Evolutionary conservation across 2,329 filamentous ascomycete genomes (phyloP).

Genomic region (Calonectria fujianensis): DNA sequence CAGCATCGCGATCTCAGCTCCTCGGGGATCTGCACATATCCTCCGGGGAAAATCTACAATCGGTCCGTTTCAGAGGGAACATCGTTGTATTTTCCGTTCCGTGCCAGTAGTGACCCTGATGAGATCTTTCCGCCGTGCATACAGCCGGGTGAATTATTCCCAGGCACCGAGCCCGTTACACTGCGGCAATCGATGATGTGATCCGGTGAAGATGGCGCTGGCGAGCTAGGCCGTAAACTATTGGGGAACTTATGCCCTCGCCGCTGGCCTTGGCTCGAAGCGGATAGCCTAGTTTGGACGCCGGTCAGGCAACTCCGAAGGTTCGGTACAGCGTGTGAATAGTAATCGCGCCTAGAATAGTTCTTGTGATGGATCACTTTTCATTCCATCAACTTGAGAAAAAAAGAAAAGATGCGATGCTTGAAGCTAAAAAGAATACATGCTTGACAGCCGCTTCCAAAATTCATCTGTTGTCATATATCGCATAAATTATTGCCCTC

Average conservation of each 20-base stretch:
- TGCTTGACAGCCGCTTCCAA: background rate
- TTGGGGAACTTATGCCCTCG: constrained; percentile 6
- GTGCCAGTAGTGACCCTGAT: background rate
- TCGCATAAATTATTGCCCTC: constrained; percentile 18
- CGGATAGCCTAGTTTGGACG: background rate
- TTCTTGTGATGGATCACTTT: background rate
- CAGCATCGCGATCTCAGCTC: constrained; percentile 11
- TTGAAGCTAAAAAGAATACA: background rate
- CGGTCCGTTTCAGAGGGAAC: constrained; percentile 5
- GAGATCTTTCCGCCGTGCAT: background rate
- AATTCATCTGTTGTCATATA: constrained; percentile 1
- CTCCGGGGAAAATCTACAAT: background rate
- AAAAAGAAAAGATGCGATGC: background rate
- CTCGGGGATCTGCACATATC: constrained; percentile 13
- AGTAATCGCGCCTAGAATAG: constrained; percentile 7
- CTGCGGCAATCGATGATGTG: constrained; percentile 4
- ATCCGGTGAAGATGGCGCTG: background rate
- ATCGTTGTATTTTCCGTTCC: background rate
- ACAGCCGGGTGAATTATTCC: background rate
- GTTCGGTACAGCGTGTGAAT: background rate
- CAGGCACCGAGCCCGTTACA: background rate
- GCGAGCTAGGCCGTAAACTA: background rate
- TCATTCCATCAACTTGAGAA: background rate
- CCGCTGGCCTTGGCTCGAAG: background rate
- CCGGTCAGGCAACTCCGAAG: background rate